phyloP scores from a whole-genome alignment of 805 yeast genomes.

The Saccharomycopsis javanensis region DNA sequence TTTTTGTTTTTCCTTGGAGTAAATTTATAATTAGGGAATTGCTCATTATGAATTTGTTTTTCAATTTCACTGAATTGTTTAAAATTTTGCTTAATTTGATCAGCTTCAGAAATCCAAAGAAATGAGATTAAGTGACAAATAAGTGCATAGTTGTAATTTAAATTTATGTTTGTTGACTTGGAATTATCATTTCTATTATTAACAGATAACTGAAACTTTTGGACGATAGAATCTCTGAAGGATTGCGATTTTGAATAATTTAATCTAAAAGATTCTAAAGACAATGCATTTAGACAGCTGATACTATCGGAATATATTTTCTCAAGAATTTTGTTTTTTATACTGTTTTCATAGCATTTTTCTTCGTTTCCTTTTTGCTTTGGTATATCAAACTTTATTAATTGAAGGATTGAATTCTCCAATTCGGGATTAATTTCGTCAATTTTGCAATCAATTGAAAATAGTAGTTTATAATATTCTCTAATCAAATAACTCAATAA shows the following conservation, averaged over 20 bases:
- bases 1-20: slow-evolving; percentile 25
- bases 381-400: slow-evolving; percentile 9
- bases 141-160: slow-evolving; percentile 29
- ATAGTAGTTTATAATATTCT: slow-evolving; percentile 12
- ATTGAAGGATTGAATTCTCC: slow-evolving; percentile 8
- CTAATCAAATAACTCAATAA: slow-evolving; percentile 7
- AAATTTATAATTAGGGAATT: slow-evolving; percentile 37
- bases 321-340: neutral
- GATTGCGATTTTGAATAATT: neutral
- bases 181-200: neutral
- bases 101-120: slow-evolving; percentile 36
- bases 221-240: neutral
- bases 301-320: neutral
- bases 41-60: slow-evolving; percentile 31
- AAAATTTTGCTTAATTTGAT: slow-evolving; percentile 30
- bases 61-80: slow-evolving; percentile 31
- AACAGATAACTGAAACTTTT: neutral
- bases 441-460: neutral
- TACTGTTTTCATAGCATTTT: neutral
- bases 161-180: slow-evolving; percentile 5
- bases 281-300: neutral
- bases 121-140: slow-evolving; percentile 35
- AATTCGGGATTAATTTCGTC: slow-evolving; percentile 18
- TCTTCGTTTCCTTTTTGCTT: slow-evolving; percentile 9
- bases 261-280: neutral